Base-by-base conservation (phyloP, 768 basidiomycete genomes). In the Hygrocybe coccinea region DNA sequence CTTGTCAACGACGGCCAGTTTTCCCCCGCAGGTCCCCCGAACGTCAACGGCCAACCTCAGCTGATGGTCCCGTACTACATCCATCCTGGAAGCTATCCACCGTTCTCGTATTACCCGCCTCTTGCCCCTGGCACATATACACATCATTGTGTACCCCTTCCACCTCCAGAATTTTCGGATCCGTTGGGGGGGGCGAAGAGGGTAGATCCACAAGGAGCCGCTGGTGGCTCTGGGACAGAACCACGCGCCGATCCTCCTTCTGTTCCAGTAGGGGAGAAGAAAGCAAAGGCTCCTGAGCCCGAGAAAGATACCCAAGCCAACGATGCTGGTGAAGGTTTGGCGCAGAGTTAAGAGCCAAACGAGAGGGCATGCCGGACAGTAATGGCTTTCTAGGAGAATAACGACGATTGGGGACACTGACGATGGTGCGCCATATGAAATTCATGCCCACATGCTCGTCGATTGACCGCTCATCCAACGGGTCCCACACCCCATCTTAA, bases 61-160 rank as follows among this genome's bases (percentile, higher is more conserved):
- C 62, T 69, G n/a, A 68, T 76, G 61, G 14, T 51, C 14, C 76
- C 73, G 6, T 75, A 74, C 56, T 76, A 74, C 51, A 68, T 78
- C 24, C 73, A 69, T 49, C 67, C 74, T 2, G 70, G 70, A 2
- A 61, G 58, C 1, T 75, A 72, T 55, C 72, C 72, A 29, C 56
- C 72, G 3, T 74, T 70, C 55, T 61, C 69, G 9, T 69, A 71
- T 45, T 74, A 72, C 52, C 72, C 71, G 19, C 71, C 69, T 21
- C 52, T 38, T 29, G 37, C 6, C 37, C 51, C 51, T 41, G 51
- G 52, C 24, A 65, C 73, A 54, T 72, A 71, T 52, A 67, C 67
- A 4, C 68, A 67, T 22, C 67, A 58, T 25, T 29, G 50, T n/a
- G 62, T 63, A 19, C 41, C 56, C 17, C 55, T 56, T 17, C 62